phyloP scores from a whole-genome alignment of 306 rosid genomes.

The Purshia tridentata region DNA sequence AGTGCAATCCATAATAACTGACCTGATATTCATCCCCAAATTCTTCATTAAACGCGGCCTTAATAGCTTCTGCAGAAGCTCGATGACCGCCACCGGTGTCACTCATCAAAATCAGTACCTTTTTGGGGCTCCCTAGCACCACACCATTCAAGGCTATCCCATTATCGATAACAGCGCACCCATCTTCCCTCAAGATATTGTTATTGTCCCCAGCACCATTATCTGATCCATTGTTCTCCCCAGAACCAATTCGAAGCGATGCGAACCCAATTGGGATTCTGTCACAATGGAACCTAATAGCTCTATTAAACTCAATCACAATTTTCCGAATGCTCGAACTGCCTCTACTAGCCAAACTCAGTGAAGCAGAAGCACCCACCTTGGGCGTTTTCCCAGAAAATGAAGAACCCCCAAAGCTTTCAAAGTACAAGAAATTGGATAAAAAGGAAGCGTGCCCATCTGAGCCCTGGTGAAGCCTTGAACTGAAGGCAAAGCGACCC shows the following conservation, averaged over 20 bases:
- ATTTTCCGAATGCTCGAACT: constrained; percentile 41
- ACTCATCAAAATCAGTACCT: constrained; percentile 93
- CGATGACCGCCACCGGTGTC: constrained; percentile 99
- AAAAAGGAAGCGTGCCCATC: constrained; percentile 43
- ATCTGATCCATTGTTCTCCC: constrained; percentile 32
- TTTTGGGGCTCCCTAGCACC: constrained; percentile 44
- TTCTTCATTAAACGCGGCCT: constrained; percentile 74
- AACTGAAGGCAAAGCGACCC: constrained; percentile 46
- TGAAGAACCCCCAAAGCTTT: constrained; percentile 23
- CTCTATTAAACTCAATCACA: constrained; percentile 57
- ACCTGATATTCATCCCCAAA: constrained; percentile 88
- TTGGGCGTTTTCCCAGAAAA: constrained; percentile 25
- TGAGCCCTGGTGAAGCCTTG: constrained; percentile 33
- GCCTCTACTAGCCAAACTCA: constrained; percentile 34
- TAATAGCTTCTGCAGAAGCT: constrained; percentile 97
- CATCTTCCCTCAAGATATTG: constrained; percentile 43
- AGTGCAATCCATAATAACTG: neutral
- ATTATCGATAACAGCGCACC: constrained; percentile 25
- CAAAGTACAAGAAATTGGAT: constrained; percentile 48
- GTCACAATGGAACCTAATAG: constrained; percentile 60
- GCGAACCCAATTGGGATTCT: constrained; percentile 79
- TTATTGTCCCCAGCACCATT: constrained; percentile 30
- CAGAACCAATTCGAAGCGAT: constrained; percentile 43
- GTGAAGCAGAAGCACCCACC: constrained; percentile 50
- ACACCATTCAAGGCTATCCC: constrained; percentile 40